Base-by-base conservation (phyloP, 2,329 filamentous ascomycete species). In the Monilinia aucupariae region DNA sequence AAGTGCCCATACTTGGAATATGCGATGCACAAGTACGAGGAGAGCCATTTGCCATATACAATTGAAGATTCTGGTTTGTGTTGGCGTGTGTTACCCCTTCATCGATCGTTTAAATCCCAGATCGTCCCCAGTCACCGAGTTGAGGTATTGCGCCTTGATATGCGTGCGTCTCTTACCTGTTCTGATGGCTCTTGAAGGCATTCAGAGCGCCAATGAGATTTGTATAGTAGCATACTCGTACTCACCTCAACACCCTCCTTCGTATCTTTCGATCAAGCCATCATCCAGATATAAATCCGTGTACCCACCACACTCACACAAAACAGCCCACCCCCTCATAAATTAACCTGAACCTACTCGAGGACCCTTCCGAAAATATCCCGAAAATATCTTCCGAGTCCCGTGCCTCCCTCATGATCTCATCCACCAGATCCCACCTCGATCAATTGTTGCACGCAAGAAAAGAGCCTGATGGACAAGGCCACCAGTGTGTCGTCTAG, bases 361-460 rank as follows among this genome's bases (percentile, higher is more conserved):
- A n/a, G 13, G 17, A 39, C 39, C 25, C 53, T 34, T 39, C 53
- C 53, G 41, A 47, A 45, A 56, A 47, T 17, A 34, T 32, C 59
- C 59, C 51, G 51, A 41, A 27, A n/a, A 39, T n/a, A 30, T 20
- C n/a, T n/a, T n/a, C n/a, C n/a, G n/a, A n/a, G n/a, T 49, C 52
- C 32, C 32, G 25, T 41, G 30, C 60, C 51, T 43, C 60, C 43
- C 52, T 48, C 56, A 59, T 59, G n/a, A n/a, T 30, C 27, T 30
- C 10, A 48, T 41, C 25, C 48, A 51, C 52, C 51, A 43, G 3
- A 47, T 30, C 47, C 52, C 34, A 43, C 45, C 43, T 32, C 52
- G n/a, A n/a, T n/a, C 60, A 49, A 30, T 6, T 30, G 27, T 30
- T 30, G 27, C 27, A 30, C 3, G 27, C 27, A 30, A 30, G 27